A percentile compares a stretch with the other conserved stretches of the same genome.
Evolutionary conservation across 73 alveolate genomes (phyloP).

Genomic region (Paramecium pentaurelia): DNA sequence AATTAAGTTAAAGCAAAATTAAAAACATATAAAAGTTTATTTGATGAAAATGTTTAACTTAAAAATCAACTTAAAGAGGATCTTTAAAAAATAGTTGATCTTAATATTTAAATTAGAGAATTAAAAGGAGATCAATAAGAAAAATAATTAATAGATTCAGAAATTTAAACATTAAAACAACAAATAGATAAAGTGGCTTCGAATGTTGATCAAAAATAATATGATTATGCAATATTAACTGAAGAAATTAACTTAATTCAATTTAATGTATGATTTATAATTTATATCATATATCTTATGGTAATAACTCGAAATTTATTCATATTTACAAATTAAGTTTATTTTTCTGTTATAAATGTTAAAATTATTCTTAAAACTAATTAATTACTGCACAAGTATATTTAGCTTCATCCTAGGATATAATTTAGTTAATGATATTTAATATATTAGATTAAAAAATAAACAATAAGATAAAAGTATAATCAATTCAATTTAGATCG

Average conservation of each 20-base stretch:
- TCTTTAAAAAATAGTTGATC: background rate
- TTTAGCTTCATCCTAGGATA: background rate
- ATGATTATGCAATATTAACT: background rate
- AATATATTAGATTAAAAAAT: background rate
- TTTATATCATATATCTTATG: background rate
- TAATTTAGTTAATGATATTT: background rate
- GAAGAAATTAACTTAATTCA: background rate
- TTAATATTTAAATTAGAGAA: background rate
- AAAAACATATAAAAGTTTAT: background rate
- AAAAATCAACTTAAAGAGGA: background rate
- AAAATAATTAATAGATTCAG: background rate
- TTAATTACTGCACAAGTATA: background rate
- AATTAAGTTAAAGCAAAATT: background rate
- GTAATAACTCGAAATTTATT: background rate
- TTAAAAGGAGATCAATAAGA: background rate
- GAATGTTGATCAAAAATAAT: background rate
- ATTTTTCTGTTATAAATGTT: background rate
- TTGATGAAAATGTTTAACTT: constrained; percentile 20
- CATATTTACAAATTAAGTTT: no score
- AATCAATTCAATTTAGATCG: background rate
- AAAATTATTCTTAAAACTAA: background rate
- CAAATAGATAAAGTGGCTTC: background rate
- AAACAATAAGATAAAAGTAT: background rate
- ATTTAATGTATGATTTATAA: background rate
- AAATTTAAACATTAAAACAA: background rate